Evolutionary conservation across 352 stramenopile genomes (phyloP).

Genomic region (Globisporangium megalacanthum): DNA sequence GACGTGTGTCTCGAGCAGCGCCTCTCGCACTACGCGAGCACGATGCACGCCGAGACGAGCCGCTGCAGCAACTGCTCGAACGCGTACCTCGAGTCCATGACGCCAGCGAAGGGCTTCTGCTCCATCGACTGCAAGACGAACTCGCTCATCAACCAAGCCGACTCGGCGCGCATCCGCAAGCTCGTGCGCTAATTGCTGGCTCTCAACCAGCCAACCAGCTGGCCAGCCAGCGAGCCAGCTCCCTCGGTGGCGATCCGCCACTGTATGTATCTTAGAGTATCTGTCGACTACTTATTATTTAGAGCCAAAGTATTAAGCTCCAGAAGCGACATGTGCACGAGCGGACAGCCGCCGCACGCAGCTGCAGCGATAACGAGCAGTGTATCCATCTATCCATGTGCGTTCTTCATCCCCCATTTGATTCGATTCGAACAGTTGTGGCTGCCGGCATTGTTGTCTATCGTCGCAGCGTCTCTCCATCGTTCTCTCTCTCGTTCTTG

Average conservation of each 20-base stretch:
- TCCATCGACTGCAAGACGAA: slow-evolving; percentile 88
- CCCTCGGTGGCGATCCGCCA: not conserved
- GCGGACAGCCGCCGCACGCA: not conserved
- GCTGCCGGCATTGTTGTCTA: not conserved
- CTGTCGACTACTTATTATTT: slow-evolving; percentile 17
- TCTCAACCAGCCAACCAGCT: not conserved
- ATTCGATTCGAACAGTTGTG: too few relatives aligned
- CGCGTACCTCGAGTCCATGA: slow-evolving; percentile 60
- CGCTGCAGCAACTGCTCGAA: slow-evolving; percentile 81
- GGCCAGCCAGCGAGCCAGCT: not conserved
- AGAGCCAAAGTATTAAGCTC: slow-evolving; percentile 14
- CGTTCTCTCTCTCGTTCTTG: not conserved
- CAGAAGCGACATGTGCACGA: not conserved
- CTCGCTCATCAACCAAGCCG: slow-evolving; percentile 60
- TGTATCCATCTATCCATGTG: not conserved
- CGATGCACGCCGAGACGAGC: slow-evolving; percentile 70
- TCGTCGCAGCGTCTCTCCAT: not conserved
- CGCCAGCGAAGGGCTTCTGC: slow-evolving; percentile 69
- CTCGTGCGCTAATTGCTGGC: slow-evolving; percentile 33
- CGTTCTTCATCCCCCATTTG: not conserved
- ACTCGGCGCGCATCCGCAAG: slow-evolving; percentile 56
- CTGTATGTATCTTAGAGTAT: slow-evolving; percentile 11
- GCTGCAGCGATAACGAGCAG: not conserved
- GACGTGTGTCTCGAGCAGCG: slow-evolving; percentile 48
- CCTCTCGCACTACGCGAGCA: slow-evolving; percentile 54